phyloP scores from a whole-genome alignment of 768 basidiomycete genomes.

The Pleurotus sapidus region DNA sequence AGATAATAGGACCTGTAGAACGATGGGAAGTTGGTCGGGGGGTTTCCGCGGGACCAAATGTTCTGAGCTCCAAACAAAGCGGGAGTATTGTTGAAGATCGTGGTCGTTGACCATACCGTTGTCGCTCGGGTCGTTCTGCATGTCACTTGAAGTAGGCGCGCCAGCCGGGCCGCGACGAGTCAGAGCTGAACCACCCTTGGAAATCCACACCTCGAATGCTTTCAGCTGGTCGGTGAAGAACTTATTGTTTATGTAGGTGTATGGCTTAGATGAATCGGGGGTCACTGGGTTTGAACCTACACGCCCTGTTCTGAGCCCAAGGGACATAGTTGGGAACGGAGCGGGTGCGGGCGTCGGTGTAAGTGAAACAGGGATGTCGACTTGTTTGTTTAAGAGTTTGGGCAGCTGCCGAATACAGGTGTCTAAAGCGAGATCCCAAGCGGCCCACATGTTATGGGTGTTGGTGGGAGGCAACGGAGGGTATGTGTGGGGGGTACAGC shows the following conservation, averaged over 20 bases:
- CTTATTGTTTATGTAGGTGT: constrained; percentile 78
- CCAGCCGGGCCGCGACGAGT: constrained; percentile 76
- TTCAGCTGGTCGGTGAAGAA: constrained; percentile 97
- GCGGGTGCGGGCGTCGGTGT: constrained; percentile 17
- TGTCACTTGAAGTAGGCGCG: constrained; percentile 42
- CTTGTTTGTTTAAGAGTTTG: constrained; percentile 55
- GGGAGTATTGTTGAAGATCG: constrained; percentile 13
- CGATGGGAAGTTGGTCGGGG: constrained; percentile 96
- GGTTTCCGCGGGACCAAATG: constrained; percentile 84
- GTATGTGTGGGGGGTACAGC: constrained; percentile 93
- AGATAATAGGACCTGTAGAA: constrained; percentile 94
- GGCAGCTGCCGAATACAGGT: constrained; percentile 93
- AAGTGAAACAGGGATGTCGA: constrained; percentile 11
- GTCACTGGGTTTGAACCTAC: constrained; percentile 16
- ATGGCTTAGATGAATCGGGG: constrained; percentile 40
- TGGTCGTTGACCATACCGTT: constrained; percentile 1
- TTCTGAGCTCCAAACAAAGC: constrained; percentile 23
- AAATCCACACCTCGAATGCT: constrained; percentile 98
- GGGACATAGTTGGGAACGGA: constrained; percentile 14
- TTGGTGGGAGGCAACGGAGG: constrained; percentile 95
- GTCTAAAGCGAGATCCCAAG: constrained; percentile 98
- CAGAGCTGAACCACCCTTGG: constrained; percentile 83
- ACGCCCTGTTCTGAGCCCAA: constrained; percentile 1
- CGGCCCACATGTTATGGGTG: constrained; percentile 93
- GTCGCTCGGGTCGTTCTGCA: constrained; percentile 24